These are phyloP conservation scores for Ploettnerulaceae sp. DNA, from an alignment of 2,329 filamentous ascomycete species.

Conservation along the genomic window DNA sequence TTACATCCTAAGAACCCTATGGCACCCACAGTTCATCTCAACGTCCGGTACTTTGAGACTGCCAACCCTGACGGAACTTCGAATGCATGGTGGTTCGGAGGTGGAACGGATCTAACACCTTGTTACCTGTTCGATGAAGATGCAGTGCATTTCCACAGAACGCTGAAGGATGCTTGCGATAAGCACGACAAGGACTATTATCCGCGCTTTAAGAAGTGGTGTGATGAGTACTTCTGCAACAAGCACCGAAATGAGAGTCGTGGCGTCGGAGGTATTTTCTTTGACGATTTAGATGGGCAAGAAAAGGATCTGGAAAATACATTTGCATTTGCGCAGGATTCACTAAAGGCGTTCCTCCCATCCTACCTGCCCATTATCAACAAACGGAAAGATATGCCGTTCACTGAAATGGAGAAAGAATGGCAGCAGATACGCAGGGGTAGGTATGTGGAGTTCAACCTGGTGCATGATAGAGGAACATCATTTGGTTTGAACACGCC, in stretches of 20 bases:
- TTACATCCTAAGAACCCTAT: slow-evolving; percentile 93
- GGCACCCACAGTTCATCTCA: slow-evolving; percentile 95
- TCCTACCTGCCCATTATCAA: slow-evolving; percentile 87
- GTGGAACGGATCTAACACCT: slow-evolving; percentile 89
- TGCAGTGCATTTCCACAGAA: slow-evolving; percentile 92
- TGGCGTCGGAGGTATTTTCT: slow-evolving; percentile 95
- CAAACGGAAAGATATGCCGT: slow-evolving; percentile 87
- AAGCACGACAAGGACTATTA: slow-evolving; percentile 90
- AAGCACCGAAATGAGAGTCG: slow-evolving; percentile 84
- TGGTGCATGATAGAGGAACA: slow-evolving; percentile 93
- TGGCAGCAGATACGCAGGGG: slow-evolving; percentile 95
- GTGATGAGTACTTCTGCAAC: slow-evolving; percentile 94
- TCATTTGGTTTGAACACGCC: slow-evolving; percentile 92
- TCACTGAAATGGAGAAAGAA: slow-evolving; percentile 77
- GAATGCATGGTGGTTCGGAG: slow-evolving; percentile 97
- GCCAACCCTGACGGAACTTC: slow-evolving; percentile 74
- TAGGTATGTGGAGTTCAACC: slow-evolving; percentile 97
- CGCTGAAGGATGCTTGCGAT: slow-evolving; percentile 89
- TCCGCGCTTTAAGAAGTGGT: slow-evolving; percentile 95
- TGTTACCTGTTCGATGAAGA: slow-evolving; percentile 96
- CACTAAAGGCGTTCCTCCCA: slow-evolving; percentile 80
- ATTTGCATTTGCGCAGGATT: slow-evolving; percentile 84
- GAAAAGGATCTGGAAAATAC: slow-evolving; percentile 84
- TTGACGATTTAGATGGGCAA: slow-evolving; percentile 87
- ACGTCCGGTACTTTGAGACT: slow-evolving; percentile 98